Base-by-base conservation (phyloP, 179 eudicot genomes). In the Corrigiola litoralis region DNA sequence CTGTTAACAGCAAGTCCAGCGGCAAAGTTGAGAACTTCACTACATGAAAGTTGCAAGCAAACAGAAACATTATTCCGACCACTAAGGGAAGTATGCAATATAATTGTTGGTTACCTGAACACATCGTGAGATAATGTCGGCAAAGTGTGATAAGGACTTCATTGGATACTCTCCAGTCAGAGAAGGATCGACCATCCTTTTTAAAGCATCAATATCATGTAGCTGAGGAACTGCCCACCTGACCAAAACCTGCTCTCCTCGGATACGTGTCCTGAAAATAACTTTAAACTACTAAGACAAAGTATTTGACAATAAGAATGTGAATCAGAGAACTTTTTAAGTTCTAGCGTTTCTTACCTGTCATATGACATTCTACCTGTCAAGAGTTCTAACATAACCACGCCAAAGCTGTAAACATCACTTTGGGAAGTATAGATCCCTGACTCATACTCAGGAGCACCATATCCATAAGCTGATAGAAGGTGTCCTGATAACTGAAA, bases 401-500 rank as follows among this genome's bases (percentile, higher is more conserved):
- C 78, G 50, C 97, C 99, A 69, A 94, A 94, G 82, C 99, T 94
- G 71, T 86, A 94, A 61, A 94, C 96, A 65, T 94, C 99, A 64
- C 99, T 94, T 77, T 82, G 85, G 12, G 74, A 46, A 56, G 89
- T 90, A 77, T 86, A 94, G 16, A 85, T 74, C 63, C 99, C 99
- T 10, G 89, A 84, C 81, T 94, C 96, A 58, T 84, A 90, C 77
- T 94, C 99, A 18, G 99, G 99, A 58, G 99, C 97, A 21, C 97
- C 99, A 61, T 86, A 90, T 52, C 99, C 97, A 63, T 84, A 94
- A 32, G 97, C 74, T 61, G 99, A 80, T 62, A 80, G 74, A 41
- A 94, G 85, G 46, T 86, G 85, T 45, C 99, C 99, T 58, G 99
- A 88, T 74, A 90, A 72, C 99, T 94, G 97, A 64, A 61, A 58